These are phyloP conservation scores for Protomyces pachydermus DNA, from an alignment of 1,139 yeast genomes.

Conservation along the genomic window DNA sequence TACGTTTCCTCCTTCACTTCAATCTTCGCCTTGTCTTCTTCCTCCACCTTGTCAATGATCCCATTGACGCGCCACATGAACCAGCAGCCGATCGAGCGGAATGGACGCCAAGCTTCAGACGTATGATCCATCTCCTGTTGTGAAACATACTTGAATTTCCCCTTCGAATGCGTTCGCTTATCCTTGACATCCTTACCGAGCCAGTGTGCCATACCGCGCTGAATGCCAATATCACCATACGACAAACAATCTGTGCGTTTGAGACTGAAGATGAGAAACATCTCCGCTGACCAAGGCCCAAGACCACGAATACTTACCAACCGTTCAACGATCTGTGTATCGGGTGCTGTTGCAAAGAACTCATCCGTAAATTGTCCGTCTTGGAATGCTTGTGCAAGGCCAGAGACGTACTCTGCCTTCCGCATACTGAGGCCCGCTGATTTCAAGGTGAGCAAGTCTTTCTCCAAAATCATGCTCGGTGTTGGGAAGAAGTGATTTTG, in stretches of 20 bases:
- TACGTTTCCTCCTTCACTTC: too few species aligned
- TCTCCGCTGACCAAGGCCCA: conserved; percentile 87
- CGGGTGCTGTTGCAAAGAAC: conserved; percentile 37
- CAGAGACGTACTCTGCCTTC: conserved; percentile 53
- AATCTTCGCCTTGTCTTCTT: background rate
- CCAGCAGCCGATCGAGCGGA: conserved; percentile 59
- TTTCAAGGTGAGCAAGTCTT: conserved; percentile 49
- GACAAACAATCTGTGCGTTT: conserved; percentile 67
- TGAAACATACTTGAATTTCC: conserved; percentile 36
- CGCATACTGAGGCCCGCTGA: conserved; percentile 65
- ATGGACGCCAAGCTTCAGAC: conserved; percentile 61
- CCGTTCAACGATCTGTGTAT: conserved; percentile 52
- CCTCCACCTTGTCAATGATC: background rate
- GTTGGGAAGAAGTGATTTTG: conserved; percentile 44
- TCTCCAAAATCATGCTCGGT: conserved; percentile 47
- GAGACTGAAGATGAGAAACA: conserved; percentile 67
- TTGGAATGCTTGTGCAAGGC: conserved; percentile 39
- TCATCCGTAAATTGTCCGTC: conserved; percentile 38
- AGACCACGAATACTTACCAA: conserved; percentile 67
- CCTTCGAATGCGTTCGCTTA: conserved; percentile 11
- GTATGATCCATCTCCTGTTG: conserved; percentile 44
- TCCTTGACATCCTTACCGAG: conserved; percentile 14
- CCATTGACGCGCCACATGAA: conserved; percentile 53
- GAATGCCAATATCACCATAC: conserved; percentile 75
- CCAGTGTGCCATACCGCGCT: conserved; percentile 36